Evolutionary conservation across 2,329 filamentous ascomycete species (phyloP).

Genomic region (Diaporthe humulicola): DNA sequence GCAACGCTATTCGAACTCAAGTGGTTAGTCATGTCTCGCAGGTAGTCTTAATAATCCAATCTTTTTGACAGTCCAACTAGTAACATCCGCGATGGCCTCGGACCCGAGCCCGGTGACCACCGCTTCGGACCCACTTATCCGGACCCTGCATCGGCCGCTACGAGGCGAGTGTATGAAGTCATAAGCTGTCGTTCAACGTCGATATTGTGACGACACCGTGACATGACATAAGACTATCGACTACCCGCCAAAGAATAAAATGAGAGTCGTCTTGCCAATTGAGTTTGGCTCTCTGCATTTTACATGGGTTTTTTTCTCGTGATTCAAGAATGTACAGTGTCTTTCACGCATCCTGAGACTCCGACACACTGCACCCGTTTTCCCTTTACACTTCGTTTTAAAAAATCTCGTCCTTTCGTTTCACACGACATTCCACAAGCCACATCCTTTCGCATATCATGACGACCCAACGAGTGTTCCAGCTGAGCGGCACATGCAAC

Average conservation of each 20-base stretch:
- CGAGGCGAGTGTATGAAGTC: conserved; percentile 31
- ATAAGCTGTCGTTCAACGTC: background rate
- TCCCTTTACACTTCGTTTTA: background rate
- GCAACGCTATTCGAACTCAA: too few species aligned
- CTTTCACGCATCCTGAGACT: background rate
- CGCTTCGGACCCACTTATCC: conserved; percentile 8
- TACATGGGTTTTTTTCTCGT: too few species aligned
- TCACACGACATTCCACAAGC: background rate
- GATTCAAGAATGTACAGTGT: background rate
- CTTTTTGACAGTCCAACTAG: background rate
- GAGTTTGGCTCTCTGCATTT: background rate
- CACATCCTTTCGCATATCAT: background rate
- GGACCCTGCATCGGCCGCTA: background rate
- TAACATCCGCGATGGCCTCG: background rate
- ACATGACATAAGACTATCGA: conserved; percentile 4
- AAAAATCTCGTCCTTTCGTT: background rate
- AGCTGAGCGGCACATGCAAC: conserved; percentile 63
- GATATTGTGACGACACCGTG: conserved; percentile 32
- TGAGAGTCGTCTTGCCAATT: background rate
- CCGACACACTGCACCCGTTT: conserved; percentile 14
- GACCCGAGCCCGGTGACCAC: background rate
- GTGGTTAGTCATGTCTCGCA: background rate
- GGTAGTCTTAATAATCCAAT: background rate
- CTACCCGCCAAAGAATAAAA: background rate
- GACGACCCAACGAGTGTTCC: conserved; percentile 52